These are phyloP conservation scores for Marasmius fiardii DNA, from an alignment of 1,284 basidiomycete genomes.

Conservation along the genomic window DNA sequence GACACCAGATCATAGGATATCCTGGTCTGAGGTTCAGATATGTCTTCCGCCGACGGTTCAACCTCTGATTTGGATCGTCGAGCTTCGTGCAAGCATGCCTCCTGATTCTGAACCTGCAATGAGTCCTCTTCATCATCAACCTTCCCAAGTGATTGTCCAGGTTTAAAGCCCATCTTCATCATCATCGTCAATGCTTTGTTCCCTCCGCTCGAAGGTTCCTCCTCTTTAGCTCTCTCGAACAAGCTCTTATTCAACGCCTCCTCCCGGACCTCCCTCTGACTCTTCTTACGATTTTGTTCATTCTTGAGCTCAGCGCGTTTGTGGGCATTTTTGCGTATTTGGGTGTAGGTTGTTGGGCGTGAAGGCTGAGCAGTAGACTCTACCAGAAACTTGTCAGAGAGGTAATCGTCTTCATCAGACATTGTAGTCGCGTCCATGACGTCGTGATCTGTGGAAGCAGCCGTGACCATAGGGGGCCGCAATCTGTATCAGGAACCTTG, in stretches of 20 bases:
- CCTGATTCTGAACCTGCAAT: too few species aligned
- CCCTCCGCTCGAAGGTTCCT: constrained; percentile 42
- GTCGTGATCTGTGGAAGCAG: too few species aligned
- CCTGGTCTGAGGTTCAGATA: too few species aligned
- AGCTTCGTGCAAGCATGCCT: too few species aligned
- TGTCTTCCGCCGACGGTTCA: too few species aligned
- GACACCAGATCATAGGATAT: neutral
- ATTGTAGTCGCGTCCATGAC: constrained; percentile 28
- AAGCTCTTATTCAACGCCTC: constrained; percentile 75
- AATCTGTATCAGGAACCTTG: too few species aligned
- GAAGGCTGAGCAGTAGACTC: constrained; percentile 30
- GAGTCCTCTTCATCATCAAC: constrained; percentile 24
- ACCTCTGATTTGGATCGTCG: too few species aligned
- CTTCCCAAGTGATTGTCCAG: constrained; percentile 70
- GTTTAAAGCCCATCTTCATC: constrained; percentile 88
- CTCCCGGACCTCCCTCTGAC: constrained; percentile 62
- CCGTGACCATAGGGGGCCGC: too few species aligned
- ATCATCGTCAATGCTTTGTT: constrained; percentile 83
- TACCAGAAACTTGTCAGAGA: constrained; percentile 78
- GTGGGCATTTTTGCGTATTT: constrained; percentile 62
- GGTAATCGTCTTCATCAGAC: constrained; percentile 74
- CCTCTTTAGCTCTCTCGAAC: constrained; percentile 71
- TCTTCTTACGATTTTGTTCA: constrained; percentile 61
- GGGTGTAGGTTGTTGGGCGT: constrained; percentile 57
- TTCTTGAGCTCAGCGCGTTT: constrained; percentile 56